Percentiles rank a stretch among this genome's conserved stretches.
Conservation (phyloP, 192 early-diverging fungal species). For the Gigaspora rosea region DNA sequence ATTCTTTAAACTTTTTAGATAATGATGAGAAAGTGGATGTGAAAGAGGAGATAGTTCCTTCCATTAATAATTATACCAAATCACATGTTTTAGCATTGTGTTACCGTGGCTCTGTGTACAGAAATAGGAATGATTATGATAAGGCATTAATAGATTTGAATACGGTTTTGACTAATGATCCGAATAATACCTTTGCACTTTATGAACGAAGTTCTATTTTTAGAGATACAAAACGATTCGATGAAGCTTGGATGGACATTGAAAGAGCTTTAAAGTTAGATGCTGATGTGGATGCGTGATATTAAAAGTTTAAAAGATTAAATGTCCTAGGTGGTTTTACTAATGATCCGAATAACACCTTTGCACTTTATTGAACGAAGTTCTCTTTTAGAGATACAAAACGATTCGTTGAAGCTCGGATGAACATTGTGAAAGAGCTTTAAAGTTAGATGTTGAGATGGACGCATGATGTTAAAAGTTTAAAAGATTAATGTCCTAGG, state of each 20-base stretch:
- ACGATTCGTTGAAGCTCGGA: background rate
- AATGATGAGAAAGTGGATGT: background rate
- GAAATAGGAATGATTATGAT: background rate
- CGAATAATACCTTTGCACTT: conserved; percentile 11
- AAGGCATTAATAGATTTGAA: conserved; percentile 26
- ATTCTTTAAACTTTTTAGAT: no score
- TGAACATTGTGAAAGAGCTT: background rate
- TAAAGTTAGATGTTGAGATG: background rate
- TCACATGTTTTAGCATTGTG: background rate
- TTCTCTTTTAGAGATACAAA: background rate
- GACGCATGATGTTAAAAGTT: background rate
- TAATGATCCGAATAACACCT: conserved; percentile 11
- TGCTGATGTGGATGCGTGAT: background rate
- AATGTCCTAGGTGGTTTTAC: background rate
- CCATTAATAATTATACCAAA: background rate
- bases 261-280: background rate
- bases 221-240: background rate
- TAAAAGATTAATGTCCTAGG: no score
- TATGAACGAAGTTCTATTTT: conserved; percentile 18
- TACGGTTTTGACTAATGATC: background rate
- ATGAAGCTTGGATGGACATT: conserved; percentile 5
- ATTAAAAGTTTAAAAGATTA: no score
- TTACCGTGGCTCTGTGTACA: conserved; percentile 4
- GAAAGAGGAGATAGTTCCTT: background rate
- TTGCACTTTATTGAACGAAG: conserved; percentile 21